Percentiles rank a stretch among this genome's conserved stretches.
Conservation (phyloP, 345 rosid genomes). For the Euclidium syriacum region DNA sequence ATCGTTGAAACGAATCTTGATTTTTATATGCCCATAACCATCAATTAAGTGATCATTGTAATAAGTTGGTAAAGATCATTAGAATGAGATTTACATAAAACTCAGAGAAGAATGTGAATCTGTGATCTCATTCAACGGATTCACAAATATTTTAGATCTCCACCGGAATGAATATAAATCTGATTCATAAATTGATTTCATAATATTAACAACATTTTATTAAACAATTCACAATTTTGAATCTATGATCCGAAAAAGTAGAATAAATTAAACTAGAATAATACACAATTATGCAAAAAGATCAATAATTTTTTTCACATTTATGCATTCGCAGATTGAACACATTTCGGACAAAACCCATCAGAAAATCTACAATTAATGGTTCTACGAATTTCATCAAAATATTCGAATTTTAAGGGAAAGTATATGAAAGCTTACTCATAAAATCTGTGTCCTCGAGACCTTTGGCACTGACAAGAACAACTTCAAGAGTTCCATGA, state of each 20-base stretch:
- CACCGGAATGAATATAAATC: neutral
- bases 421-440: constrained; percentile 28
- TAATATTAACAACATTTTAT: neutral
- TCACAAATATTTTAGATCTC: neutral
- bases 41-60: neutral
- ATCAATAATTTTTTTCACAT: too few species aligned
- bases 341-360: neutral
- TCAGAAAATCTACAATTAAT: neutral
- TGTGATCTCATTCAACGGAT: constrained; percentile 5
- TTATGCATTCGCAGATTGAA: constrained; percentile 4
- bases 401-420: neutral
- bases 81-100: neutral
- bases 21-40: constrained; percentile 1
- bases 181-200: neutral
- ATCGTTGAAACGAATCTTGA: neutral
- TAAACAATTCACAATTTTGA: neutral
- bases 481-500: constrained; percentile 58
- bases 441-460: constrained; percentile 53
- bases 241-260: constrained; percentile 12
- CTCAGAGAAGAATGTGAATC: neutral
- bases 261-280: neutral
- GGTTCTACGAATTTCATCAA: neutral
- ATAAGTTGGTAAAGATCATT: neutral
- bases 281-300: too few species aligned
- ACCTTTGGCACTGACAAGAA: constrained; percentile 59